Evolutionary conservation across 768 basidiomycete species (phyloP).

Genomic region (Boletus eberwhitei): DNA sequence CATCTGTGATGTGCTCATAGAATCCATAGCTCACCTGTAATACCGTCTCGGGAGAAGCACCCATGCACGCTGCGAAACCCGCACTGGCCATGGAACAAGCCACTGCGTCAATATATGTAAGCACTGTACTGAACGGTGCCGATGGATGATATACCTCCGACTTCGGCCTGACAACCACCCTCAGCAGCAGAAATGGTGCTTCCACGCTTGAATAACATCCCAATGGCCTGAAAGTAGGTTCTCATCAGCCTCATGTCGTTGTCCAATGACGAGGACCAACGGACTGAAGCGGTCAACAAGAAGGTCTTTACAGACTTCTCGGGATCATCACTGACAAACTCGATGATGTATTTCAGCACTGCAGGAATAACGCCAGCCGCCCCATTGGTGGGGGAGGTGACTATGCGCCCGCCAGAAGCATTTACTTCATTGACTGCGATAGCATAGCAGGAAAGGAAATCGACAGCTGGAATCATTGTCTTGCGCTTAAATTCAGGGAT

Average conservation of each 20-base stretch:
- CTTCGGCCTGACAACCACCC: slow-evolving; percentile 93
- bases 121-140: neutral
- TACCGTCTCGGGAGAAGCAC: slow-evolving; percentile 80
- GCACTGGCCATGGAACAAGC: slow-evolving; percentile 96
- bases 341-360: slow-evolving; percentile 84
- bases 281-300: slow-evolving; percentile 80
- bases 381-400: slow-evolving; percentile 93
- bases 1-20: neutral
- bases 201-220: slow-evolving; percentile 97
- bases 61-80: slow-evolving; percentile 93
- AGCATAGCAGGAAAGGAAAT: slow-evolving; percentile 91
- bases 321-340: slow-evolving; percentile 90
- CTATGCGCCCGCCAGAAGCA: slow-evolving; percentile 88
- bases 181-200: slow-evolving; percentile 96
- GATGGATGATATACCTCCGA: slow-evolving; percentile 59
- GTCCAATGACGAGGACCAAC: slow-evolving; percentile 20
- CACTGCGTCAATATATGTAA: slow-evolving; percentile 42
- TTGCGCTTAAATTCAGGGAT: slow-evolving; percentile 48
- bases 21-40: slow-evolving; percentile 50
- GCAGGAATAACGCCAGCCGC: slow-evolving; percentile 93
- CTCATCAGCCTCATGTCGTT: slow-evolving; percentile 5
- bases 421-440: slow-evolving; percentile 96
- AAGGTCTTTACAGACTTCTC: slow-evolving; percentile 88
- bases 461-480: slow-evolving; percentile 88
- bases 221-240: slow-evolving; percentile 57